Evolutionary conservation across 1,284 basidiomycete species (phyloP).

Genomic region (Trichosporon faecale): DNA sequence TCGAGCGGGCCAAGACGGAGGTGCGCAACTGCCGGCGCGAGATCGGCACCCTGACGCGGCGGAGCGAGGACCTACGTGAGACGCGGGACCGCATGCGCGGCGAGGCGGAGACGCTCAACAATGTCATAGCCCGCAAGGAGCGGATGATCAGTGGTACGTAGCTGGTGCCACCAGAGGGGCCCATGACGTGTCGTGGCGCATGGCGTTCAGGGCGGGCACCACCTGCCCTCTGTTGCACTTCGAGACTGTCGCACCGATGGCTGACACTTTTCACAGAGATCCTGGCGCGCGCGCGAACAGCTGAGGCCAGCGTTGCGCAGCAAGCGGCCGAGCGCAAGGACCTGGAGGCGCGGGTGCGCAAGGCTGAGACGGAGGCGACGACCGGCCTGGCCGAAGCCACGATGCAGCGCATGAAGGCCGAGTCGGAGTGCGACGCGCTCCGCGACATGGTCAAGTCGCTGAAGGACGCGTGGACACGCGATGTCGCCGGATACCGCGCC

Average conservation of each 20-base stretch:
- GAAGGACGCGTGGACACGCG: conserved; percentile 46
- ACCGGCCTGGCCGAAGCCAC: conserved; percentile 39
- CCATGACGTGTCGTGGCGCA: conserved; percentile 3
- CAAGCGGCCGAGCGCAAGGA: conserved; percentile 40
- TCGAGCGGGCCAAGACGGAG: conserved; percentile 44
- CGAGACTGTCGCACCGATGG: background rate
- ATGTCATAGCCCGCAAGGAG: conserved; percentile 48
- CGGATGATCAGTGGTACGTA: conserved; percentile 42
- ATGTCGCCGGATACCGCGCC: conserved; percentile 37
- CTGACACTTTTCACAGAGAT: conserved; percentile 34
- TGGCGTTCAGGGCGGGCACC: conserved; percentile 11
- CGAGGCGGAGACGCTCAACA: conserved; percentile 47
- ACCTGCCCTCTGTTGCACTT: background rate
- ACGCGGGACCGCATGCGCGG: conserved; percentile 47
- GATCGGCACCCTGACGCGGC: conserved; percentile 43
- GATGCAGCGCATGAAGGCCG: conserved; percentile 34
- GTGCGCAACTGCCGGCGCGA: conserved; percentile 37
- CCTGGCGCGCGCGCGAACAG: conserved; percentile 45
- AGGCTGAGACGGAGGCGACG: conserved; percentile 38
- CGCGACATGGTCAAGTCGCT: conserved; percentile 43
- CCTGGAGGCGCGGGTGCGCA: conserved; percentile 41
- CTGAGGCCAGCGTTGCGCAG: conserved; percentile 37
- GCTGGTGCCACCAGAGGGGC: background rate
- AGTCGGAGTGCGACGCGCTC: conserved; percentile 40
- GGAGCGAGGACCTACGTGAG: conserved; percentile 49